phyloP scores from a whole-genome alignment of 2,329 filamentous ascomycete species.

The Penicillium sp. region DNA sequence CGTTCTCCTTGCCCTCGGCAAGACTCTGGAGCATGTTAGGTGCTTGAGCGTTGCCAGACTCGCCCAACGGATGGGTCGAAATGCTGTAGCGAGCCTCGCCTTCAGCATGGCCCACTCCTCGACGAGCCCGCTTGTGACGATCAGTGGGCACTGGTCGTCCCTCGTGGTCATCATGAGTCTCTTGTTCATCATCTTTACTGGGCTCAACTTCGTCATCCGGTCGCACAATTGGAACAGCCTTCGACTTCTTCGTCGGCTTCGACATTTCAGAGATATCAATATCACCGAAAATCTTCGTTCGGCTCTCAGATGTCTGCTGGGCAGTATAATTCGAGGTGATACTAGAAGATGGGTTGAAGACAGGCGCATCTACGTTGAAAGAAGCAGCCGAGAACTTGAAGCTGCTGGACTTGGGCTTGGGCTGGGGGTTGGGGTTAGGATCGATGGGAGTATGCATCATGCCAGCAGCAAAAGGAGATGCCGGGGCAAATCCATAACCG shows the following conservation, averaged over 20 bases:
- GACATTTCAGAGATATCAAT: constrained; percentile 63
- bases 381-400: constrained; percentile 69
- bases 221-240: constrained; percentile 77
- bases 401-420: constrained; percentile 13
- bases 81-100: constrained; percentile 72
- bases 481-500: constrained; percentile 50
- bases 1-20: constrained; percentile 40
- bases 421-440: constrained; percentile 8
- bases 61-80: constrained; percentile 38
- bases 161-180: constrained; percentile 55
- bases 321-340: constrained; percentile 27
- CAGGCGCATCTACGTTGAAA: constrained; percentile 74
- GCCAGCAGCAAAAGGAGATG: constrained; percentile 68
- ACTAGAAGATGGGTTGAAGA: constrained; percentile 64
- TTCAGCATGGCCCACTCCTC: constrained; percentile 65
- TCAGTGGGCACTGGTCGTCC: constrained; percentile 65
- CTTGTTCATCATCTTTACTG: constrained; percentile 38
- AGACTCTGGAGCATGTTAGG: constrained; percentile 25
- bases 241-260: constrained; percentile 70
- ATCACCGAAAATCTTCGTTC: constrained; percentile 63
- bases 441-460: constrained; percentile 18
- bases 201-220: constrained; percentile 55
- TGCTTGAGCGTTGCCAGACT: constrained; percentile 31
- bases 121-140: constrained; percentile 73
- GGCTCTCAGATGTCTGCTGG: constrained; percentile 19